Evolutionary conservation across 768 basidiomycete species (phyloP), one percentile per base, ranked within the genome.

Genomic region (Leccinum obscurum): DNA sequence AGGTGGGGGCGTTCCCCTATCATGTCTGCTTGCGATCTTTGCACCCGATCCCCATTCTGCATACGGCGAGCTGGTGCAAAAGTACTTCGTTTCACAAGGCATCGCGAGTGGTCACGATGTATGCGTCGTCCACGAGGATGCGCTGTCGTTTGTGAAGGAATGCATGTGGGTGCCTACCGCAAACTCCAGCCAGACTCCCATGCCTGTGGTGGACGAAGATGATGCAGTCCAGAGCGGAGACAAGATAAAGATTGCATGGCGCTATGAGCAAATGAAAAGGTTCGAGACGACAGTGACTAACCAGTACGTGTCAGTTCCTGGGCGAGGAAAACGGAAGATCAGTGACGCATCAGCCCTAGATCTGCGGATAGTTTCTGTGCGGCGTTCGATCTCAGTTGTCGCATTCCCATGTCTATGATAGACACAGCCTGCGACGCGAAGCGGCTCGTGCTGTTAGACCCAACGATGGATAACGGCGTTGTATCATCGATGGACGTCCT

Each of bases 201-300:
- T 61, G n/a, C 61, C 67, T 14, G 24, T 59, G 10, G 54, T 54
- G 30, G 80, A 81, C 46, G 76, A 78, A 37, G 68, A 60, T 32
- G 68, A 65, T 35, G 64, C 63, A n/a, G 69, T 70, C 13, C 80
- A 79, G 64, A 70, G 67, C 37, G 81, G 77, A 46, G 80, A 85
- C 28, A 87, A 86, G 66, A 90, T 95, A 64, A 96, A 91, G 77
- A 98, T 99, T 67, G 97, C 97, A 32, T 99, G 97, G 92, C 83
- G 97, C 70, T 99, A 99, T 74, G 93, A 93, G 68, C 83, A 87
- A 59, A 91, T 98, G 91, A 92, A 89, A 76, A 87, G 81, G 75
- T 96, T 97, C 72, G 85, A 92, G 76, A 97, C 95, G 4, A 93
- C 92, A 3, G 86, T 94, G 22, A 70, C 78, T 50, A 75, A 76